Base-by-base conservation (phyloP, 2,329 filamentous ascomycete species). In the Nigrospora sphaerica region DNA sequence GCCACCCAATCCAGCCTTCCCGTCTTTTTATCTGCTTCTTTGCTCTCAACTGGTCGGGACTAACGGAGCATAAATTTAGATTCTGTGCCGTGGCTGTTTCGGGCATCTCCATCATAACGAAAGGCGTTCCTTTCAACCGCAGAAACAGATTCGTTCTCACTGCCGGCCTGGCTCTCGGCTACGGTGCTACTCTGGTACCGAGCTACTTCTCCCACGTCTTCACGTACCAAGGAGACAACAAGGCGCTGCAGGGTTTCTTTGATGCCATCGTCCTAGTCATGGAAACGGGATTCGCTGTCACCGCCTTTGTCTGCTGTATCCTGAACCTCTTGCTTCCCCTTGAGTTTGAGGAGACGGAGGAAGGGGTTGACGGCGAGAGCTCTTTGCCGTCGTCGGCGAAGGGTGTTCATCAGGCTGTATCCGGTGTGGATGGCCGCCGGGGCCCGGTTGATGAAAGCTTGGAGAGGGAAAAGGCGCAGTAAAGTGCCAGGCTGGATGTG, bases 71-170 rank as follows among this genome's bases (percentile, higher is more conserved):
- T n/a, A 7, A 32, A 10, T 18, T 4, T 32, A 43, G 41, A 12
- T 44, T 44, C 42, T 44, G 42, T 9, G 33, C 42, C 33, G 88
- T 93, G 6, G 81, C 86, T 2, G 83, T 89, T 2, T 86, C 83
- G 0, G 88, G 88, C 54, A 80, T 93, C 50, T 77, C 85, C 42
- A 91, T 93, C 55, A 82, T 93, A 51, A 73, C 78, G 4, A 78
- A 80, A 16, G 77, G 77, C 33, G 79, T 86, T 2, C 75, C 80
- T 0, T 91, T 92, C 61, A 89, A 79, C n/a, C 78, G 88, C 34
- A 81, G 88, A 44, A 91, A 86, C 57, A 77, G 88, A 19, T 93
- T 93, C 68, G 87, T 93, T 57, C 74, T 93, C 12, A 90, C 88
- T 0, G 84, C 86, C 0, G 80, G 83, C 0, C 70, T 93, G 32